A percentile compares a stretch with the other conserved stretches of the same genome.
Conservation (phyloP, 148 eudicot genomes). For the Limonium bicolor region DNA sequence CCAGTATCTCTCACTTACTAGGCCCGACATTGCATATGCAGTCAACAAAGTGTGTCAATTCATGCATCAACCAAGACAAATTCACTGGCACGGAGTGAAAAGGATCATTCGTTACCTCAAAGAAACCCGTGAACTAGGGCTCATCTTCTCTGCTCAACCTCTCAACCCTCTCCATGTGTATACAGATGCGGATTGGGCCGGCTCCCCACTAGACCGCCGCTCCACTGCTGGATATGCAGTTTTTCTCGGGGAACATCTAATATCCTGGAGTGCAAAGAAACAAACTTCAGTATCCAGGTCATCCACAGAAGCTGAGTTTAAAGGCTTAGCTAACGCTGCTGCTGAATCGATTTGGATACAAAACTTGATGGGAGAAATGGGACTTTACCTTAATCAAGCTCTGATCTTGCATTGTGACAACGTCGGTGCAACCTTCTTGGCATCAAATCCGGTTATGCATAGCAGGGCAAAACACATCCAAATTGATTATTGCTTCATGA, state of each 20-base stretch:
- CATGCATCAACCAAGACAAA: background rate
- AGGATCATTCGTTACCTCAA: background rate
- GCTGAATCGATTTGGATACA: too few species aligned
- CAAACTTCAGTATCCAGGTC: background rate
- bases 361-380: background rate
- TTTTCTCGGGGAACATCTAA: background rate
- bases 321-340: background rate
- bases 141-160: background rate
- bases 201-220: background rate
- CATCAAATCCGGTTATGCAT: background rate
- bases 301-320: background rate
- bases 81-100: background rate
- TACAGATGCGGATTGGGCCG: background rate
- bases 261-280: background rate
- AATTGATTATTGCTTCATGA: background rate
- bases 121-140: background rate
- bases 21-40: background rate
- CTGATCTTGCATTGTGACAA: background rate
- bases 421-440: background rate
- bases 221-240: background rate
- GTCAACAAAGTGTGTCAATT: background rate
- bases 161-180: background rate
- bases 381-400: background rate
- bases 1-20: background rate
- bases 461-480: background rate